Evolutionary conservation across 2,329 filamentous ascomycete genomes (phyloP).

Genomic region (Epichloe sibirici): DNA sequence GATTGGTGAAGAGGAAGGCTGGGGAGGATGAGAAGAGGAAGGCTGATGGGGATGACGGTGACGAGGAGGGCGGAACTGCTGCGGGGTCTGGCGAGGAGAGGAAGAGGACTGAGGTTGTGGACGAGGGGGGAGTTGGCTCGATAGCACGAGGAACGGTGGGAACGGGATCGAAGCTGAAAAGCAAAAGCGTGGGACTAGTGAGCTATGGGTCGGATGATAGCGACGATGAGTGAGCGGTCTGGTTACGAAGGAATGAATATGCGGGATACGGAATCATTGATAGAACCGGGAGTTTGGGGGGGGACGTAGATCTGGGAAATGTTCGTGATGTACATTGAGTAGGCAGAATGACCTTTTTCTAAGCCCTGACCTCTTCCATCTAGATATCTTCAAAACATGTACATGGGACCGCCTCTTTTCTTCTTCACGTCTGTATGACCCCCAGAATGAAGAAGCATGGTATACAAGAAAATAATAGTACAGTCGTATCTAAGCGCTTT

Average conservation of each 20-base stretch:
- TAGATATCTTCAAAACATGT: neutral
- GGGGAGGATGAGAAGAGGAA: conserved; percentile 5
- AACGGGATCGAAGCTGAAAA: conserved; percentile 11
- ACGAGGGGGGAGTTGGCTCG: neutral
- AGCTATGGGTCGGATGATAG: conserved; percentile 42
- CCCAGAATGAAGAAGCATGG: neutral
- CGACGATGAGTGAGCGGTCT: conserved; percentile 25
- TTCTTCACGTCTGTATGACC: too few relatives aligned
- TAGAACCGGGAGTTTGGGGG: too few relatives aligned
- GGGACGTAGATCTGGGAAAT: neutral
- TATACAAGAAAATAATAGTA: conserved; percentile 2
- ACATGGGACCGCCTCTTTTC: too few relatives aligned
- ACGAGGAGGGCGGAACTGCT: too few relatives aligned
- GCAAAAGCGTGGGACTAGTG: conserved; percentile 30
- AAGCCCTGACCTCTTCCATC: neutral
- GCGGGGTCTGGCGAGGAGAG: conserved; percentile 3
- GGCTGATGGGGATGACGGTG: neutral
- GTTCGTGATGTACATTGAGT: neutral
- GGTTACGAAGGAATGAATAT: too few relatives aligned
- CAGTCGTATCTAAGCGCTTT: neutral
- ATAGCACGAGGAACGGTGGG: neutral
- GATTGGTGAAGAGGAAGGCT: conserved; percentile 1
- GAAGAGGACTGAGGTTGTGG: conserved; percentile 6
- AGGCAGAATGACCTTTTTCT: neutral
- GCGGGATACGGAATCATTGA: neutral